Evolutionary conservation across 2,329 filamentous ascomycete genomes (phyloP).

Genomic region (Rhinocladiella similis): DNA sequence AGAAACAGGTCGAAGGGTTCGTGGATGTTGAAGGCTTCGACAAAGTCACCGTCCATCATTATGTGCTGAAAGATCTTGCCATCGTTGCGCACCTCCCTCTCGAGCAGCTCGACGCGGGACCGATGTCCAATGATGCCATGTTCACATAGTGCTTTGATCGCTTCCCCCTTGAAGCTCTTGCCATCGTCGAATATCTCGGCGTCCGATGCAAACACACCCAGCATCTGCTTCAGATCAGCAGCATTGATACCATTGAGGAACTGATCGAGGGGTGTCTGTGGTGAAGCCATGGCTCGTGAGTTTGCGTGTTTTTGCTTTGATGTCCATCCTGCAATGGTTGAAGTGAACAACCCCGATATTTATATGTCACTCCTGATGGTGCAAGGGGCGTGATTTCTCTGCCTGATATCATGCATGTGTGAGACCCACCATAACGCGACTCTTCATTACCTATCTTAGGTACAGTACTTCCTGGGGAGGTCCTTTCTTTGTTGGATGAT

Average conservation of each 20-base stretch:
- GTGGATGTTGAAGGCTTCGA: slow-evolving; percentile 15
- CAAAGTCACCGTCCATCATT: slow-evolving; percentile 22
- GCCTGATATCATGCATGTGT: neutral
- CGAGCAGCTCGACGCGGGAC: slow-evolving; percentile 6
- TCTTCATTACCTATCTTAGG: too few species aligned
- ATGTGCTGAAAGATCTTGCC: slow-evolving; percentile 11
- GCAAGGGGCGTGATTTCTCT: neutral
- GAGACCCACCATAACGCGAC: neutral
- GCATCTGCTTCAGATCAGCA: slow-evolving; percentile 13
- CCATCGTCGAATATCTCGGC: slow-evolving; percentile 20
- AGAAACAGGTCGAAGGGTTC: slow-evolving; percentile 22
- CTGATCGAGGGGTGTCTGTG: slow-evolving; percentile 5
- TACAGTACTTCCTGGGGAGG: too few species aligned
- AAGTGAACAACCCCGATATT: neutral
- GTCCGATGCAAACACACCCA: slow-evolving; percentile 12
- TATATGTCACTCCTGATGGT: neutral
- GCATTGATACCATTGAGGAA: slow-evolving; percentile 18
- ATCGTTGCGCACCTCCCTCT: slow-evolving; percentile 4
- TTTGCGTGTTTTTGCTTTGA: neutral
- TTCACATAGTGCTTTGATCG: slow-evolving; percentile 10
- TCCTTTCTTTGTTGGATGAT: neutral
- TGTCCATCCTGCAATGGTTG: neutral
- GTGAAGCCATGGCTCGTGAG: slow-evolving; percentile 6
- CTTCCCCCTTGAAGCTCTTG: slow-evolving; percentile 18
- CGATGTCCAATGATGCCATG: slow-evolving; percentile 17